Evolutionary conservation across 805 yeast species (phyloP), one percentile per base, ranked within the genome.

Genomic region (Lachancea quebecensis): DNA sequence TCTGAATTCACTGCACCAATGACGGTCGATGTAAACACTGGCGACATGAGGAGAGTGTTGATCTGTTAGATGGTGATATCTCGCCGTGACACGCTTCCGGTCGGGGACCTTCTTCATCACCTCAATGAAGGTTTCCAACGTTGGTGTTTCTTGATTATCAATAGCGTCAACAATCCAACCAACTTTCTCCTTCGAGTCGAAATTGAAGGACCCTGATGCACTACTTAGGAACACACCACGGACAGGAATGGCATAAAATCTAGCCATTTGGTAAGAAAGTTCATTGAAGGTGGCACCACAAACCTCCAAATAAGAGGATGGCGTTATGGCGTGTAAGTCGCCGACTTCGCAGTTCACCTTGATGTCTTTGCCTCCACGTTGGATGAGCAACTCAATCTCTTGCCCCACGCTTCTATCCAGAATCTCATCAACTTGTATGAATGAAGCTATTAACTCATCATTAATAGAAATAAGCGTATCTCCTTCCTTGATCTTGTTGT

Each of bases 231-330:
- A 88, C 1, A 90, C 95, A 34, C 97, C 97, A 52, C 70, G 75
- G 1, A 85, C 93, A 0, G 96, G 93, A 28, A 89, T 75, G 29
- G 90, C 86, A 58, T 80, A 87, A 40, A 81, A 75, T 57, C 95
- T 76, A 2, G 96, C 96, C 67, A 89, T 72, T 65, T 90, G 96
- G 62, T 90, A 90, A 41, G 95, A 83, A 52, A 90, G 66, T 43
- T 85, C 82, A 59, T 89, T 88, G 66, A 89, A 87, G 0, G 87
- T 77, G 1, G 95, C 95, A 45, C 96, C 96, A 40, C 85, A 82
- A 7, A 85, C 91, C 44, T 82, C 83, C 4, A 90, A 80, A 60
- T 78, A 88, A 51, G 89, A 72, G 57, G 75, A 77, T 28, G 97
- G 97, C 0, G 96, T 84, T 30, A 89, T 85, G 6, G 73, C 69